Conservation (phyloP, 2,329 filamentous ascomycete species). For the Capronia coronata region DNA sequence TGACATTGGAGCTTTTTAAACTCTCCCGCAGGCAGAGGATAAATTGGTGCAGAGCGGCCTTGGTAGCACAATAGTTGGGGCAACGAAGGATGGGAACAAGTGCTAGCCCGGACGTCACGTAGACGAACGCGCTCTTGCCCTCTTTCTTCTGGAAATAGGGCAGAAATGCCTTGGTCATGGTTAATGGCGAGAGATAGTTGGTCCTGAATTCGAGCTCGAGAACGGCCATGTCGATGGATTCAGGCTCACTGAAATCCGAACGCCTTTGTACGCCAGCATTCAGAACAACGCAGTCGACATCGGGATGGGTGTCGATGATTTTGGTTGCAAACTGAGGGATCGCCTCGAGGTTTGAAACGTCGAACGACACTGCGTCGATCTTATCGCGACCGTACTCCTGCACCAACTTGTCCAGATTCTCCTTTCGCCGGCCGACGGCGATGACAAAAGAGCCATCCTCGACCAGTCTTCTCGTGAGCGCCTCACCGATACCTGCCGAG, state of each 20-base stretch:
- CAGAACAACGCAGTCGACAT: conserved; percentile 48
- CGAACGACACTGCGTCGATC: conserved; percentile 42
- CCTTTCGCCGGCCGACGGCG: conserved; percentile 46
- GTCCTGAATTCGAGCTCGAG: conserved; percentile 44
- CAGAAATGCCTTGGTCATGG: conserved; percentile 46
- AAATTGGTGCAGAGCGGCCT: conserved; percentile 51
- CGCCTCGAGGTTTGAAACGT: conserved; percentile 46
- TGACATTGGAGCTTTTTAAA: conserved; percentile 44
- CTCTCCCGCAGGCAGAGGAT: conserved; percentile 48
- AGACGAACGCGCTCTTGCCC: conserved; percentile 40
- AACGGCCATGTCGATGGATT: conserved; percentile 40
- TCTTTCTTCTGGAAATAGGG: conserved; percentile 44
- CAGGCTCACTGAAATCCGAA: conserved; percentile 46
- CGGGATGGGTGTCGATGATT: conserved; percentile 41
- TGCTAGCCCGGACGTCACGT: conserved; percentile 47
- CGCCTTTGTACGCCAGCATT: conserved; percentile 50
- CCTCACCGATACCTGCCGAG: conserved; percentile 39
- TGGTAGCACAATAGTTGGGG: conserved; percentile 50
- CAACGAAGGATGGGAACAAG: conserved; percentile 45
- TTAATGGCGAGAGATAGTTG: conserved; percentile 47
- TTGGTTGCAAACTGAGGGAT: conserved; percentile 42
- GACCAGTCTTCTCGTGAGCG: conserved; percentile 46
- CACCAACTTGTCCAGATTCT: conserved; percentile 46
- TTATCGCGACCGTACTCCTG: conserved; percentile 43
- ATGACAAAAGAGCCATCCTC: conserved; percentile 44